Base-by-base conservation (phyloP, 2,329 filamentous ascomycete species). In the Mycocentrospora acerina region DNA sequence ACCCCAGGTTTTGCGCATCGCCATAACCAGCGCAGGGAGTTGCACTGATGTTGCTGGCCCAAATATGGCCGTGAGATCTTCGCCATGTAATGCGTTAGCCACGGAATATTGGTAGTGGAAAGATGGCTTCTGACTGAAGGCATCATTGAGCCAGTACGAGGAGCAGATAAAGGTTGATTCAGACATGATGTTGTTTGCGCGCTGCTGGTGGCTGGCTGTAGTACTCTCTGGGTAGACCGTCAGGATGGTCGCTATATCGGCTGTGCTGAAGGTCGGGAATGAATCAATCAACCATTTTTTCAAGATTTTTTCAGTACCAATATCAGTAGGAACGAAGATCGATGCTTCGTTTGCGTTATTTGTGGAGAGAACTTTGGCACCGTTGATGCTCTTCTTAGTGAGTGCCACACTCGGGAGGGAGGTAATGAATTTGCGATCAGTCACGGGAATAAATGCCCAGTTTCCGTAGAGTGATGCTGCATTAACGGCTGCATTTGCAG, bases 161-260 rank as follows among this genome's bases (percentile, higher is more conserved):
- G 78, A 73, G 53, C 79, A 82, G 29, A 75, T 67, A 43, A 81
- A 80, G 2, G 75, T 76, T 1, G 72, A 67, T 57, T 82, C 79
- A 28, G 72, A 76, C 45, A 75, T 76, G 32, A 81, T 72, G 51
- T 79, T 76, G 40, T 57, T 37, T 9, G 69, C 74, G 22, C 73
- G 69, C 51, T 82, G 77, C 44, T 79, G 77, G 51, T 79, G 75
- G 17, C 78, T 78, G 5, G 50, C 55, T 32, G 60, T 57, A 24
- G 42, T 52, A 29, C 55, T 60, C n/a, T n/a, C n/a, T 1, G 67
- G 59, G 42, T 74, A 74, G 19, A 64, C 59, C 1, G 57, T 43
- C 2, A 73, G 50, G n/a, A 72, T 40, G 26, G 62, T 58, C 2
- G 62, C 55, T 14, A 74, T 57, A 30, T 73, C 66, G 13, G 62